Percentiles rank a stretch among this genome's conserved stretches.
Conservation (phyloP, 352 stramenopile genomes). For the Phytophthora litchii region DNA sequence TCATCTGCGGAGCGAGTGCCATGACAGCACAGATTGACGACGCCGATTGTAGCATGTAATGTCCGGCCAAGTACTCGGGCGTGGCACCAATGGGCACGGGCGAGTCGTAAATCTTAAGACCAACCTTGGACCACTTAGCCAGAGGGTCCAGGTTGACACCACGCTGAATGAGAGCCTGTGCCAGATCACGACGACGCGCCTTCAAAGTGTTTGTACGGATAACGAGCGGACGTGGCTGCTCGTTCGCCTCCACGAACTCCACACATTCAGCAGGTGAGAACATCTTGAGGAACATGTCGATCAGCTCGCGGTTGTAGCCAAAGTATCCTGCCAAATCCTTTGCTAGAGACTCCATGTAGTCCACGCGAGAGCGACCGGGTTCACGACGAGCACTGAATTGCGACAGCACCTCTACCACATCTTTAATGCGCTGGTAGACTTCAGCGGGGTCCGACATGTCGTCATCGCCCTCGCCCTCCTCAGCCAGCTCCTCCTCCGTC, state of each 20-base stretch:
- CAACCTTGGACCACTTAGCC: conserved; percentile 99
- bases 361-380: conserved; percentile 89
- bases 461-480: conserved; percentile 49
- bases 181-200: conserved; percentile 97
- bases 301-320: conserved; percentile 98
- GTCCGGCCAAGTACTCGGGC: conserved; percentile 99
- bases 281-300: conserved; percentile 97
- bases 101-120: conserved; percentile 98
- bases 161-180: conserved; percentile 98
- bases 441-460: conserved; percentile 77
- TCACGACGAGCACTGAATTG: conserved; percentile 96
- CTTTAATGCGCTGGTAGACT: conserved; percentile 94
- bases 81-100: conserved; percentile 99
- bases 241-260: conserved; percentile 99
- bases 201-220: conserved; percentile 99
- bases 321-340: conserved; percentile 97
- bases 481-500: conserved; percentile 78
- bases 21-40: conserved; percentile 99
- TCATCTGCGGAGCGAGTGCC: conserved; percentile 96
- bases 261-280: conserved; percentile 97
- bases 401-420: conserved; percentile 92
- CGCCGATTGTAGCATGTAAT: conserved; percentile 99
- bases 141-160: conserved; percentile 98
- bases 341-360: conserved; percentile 94
- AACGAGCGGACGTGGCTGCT: conserved; percentile 97